Evolutionary conservation across 2,329 filamentous ascomycete species (phyloP), one percentile per base, ranked within the genome.

Genomic region (Ambrosiella beaveri): DNA sequence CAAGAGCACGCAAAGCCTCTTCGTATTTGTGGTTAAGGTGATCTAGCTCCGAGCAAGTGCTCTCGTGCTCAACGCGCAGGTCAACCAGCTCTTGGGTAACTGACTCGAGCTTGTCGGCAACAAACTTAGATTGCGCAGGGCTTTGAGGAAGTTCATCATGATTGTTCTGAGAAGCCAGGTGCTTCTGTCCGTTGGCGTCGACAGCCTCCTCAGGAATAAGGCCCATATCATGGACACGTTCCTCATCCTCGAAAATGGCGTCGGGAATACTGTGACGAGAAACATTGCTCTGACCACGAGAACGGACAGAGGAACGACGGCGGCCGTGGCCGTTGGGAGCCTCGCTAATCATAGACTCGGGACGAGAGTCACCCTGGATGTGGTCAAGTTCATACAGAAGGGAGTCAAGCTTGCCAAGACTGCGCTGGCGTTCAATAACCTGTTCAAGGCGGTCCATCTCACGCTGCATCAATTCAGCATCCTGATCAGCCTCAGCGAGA

Each of bases 391-490:
- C 93, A 64, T 94, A 84, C 0, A 98, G 79, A 7, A 98, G 78
- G 57, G 86, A 94, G 67, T 98, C 93, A 2, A 98, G 79, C 69
- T 96, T 95, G 45, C 93, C 93, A 2, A 98, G 80, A 68, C 90
- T 96, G 61, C 93, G 81, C 69, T 98, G 93, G 54, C 94, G 86
- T 69, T 97, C 91, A 56, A 98, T 82, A 7, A 98, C 88, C 69
- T 95, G 88, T 70, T 97, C 93, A 11, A 98, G 76, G 39, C 91
- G 82, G 65, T 96, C 88, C 62, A 98, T 87, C 66, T 98, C 93
- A 40, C 91, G 87, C 68, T 95, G 89, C 91, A 98, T 96, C 61
- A 96, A 74, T 68, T 97, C 93, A 63, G 88, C 82, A 67, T 98
- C 93, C 69, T 97, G 91, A 65, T 98, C 93, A 1, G 91, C 85